Base-by-base conservation (phyloP, 2,329 filamentous ascomycete genomes). In the Cladosporium oxysporum region DNA sequence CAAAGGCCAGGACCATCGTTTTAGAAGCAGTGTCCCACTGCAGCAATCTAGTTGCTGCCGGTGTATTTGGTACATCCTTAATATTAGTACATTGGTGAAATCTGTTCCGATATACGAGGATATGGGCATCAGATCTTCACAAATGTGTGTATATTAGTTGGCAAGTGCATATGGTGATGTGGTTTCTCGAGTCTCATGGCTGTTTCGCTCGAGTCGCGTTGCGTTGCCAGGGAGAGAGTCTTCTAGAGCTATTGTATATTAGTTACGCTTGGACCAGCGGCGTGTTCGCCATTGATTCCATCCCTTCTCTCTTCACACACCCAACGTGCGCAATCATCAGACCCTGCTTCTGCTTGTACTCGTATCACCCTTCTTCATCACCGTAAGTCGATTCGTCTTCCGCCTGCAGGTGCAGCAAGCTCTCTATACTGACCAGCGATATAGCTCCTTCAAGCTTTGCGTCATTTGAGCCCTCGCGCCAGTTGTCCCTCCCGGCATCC, bases 401-500 rank as follows among this genome's bases (percentile, higher is more conserved):
- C 55, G 41, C 1, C 14, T 37, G 29, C 18, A 26, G 18, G 26
- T 18, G 10, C 52, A 1, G 52, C 52, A 55, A 31, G 18, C 33
- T 28, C 26, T 28, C 52, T 59, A 44, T 59, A 59, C 57, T 59
- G 35, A 59, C 57, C 57, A 23, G 35, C 44, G 23, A 29, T 47
- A 63, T 63, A 63, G 61, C 61, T 63, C 61, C 61, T 63, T 63
- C 33, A 47, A 35, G 33, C 60, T 62, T 62, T 53, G 14, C 52
- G 52, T 55, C 52, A 33, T 55, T 31, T 33, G 18, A 31, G n/a
- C 16, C 28, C 28, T 55, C 52, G 49, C 60, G 60, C 60, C 60
- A 62, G 60, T 53, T 62, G 60, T 62, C 60, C 49, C 33, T 62
- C 60, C 33, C 60, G n/a, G 16, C 37, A 58, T 8, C 35, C 55